Evolutionary conservation across 2,329 filamentous ascomycete genomes (phyloP).

Genomic region (Colletotrichum orbiculare): DNA sequence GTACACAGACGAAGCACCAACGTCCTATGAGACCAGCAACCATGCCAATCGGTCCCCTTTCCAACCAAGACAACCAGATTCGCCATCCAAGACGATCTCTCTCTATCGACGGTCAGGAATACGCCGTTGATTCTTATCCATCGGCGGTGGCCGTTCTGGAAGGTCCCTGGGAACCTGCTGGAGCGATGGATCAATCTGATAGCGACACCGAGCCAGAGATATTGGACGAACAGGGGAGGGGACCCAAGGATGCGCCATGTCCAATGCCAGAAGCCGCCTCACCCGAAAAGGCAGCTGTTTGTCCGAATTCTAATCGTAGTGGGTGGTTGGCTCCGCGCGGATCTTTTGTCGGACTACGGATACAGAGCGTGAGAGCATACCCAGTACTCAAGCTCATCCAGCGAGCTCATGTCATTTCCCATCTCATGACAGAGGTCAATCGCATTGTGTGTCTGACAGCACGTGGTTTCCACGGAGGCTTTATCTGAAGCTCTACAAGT

Average conservation of each 20-base stretch:
- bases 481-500: not conserved
- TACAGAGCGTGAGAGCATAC: not conserved
- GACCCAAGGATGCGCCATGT: constrained; percentile 8
- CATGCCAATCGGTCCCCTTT: not conserved
- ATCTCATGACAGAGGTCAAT: not conserved
- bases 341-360: constrained; percentile 13
- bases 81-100: not conserved
- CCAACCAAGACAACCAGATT: not conserved
- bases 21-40: too few relatives aligned
- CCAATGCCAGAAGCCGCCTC: constrained; percentile 24
- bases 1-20: too few relatives aligned
- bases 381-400: too few relatives aligned
- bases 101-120: constrained; percentile 9
- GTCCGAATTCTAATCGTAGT: not conserved
- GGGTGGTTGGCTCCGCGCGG: constrained; percentile 1
- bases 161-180: not conserved
- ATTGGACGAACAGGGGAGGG: not conserved
- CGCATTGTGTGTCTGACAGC: not conserved
- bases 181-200: not conserved
- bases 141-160: constrained; percentile 24
- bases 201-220: not conserved
- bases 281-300: constrained; percentile 33
- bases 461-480: not conserved
- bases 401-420: constrained; percentile 6
- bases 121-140: constrained; percentile 5